phyloP scores from a whole-genome alignment of 495 filamentous ascomycete species.

The Aspergillus kassunensis region DNA sequence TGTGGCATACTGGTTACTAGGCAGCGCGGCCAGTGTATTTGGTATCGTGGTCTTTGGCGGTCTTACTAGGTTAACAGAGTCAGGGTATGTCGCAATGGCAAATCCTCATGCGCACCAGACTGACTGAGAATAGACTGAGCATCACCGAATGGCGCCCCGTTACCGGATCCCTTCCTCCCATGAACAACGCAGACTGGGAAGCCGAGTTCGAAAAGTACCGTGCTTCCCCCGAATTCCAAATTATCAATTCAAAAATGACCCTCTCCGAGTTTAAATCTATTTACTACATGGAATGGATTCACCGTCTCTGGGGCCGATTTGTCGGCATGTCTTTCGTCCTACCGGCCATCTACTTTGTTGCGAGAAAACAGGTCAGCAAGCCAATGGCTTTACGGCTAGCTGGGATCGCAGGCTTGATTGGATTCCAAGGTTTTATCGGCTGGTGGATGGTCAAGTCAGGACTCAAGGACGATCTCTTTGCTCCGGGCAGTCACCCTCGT shows the following conservation, averaged over 20 bases:
- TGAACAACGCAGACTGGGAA: conserved; percentile 74
- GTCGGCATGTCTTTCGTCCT: conserved; percentile 86
- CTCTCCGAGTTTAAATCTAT: conserved; percentile 94
- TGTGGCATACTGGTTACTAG: conserved; percentile 90
- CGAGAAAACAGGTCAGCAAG: conserved; percentile 69
- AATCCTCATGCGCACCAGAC: too few relatives aligned
- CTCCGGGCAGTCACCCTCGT: conserved; percentile 80
- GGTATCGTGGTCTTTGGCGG: conserved; percentile 96
- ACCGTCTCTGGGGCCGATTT: conserved; percentile 91
- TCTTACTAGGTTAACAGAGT: conserved; percentile 89
- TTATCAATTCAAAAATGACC: conserved; percentile 87
- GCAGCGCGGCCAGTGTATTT: conserved; percentile 87
- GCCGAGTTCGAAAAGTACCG: conserved; percentile 89
- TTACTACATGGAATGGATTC: conserved; percentile 99
- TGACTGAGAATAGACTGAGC: conserved; percentile 59
- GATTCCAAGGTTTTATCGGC: conserved; percentile 90
- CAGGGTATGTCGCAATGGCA: conserved; percentile 73
- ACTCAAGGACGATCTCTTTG: conserved; percentile 90
- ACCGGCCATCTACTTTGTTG: conserved; percentile 84
- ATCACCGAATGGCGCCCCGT: conserved; percentile 99
- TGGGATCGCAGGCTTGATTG: conserved; percentile 84
- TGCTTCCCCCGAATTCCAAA: conserved; percentile 83
- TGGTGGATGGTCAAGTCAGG: conserved; percentile 99
- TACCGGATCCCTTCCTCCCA: conserved; percentile 85
- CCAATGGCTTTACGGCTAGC: conserved; percentile 73